Evolutionary conservation across 176 grass and related monocot species (phyloP).

Genomic region (Chrysopogon serrulatus): DNA sequence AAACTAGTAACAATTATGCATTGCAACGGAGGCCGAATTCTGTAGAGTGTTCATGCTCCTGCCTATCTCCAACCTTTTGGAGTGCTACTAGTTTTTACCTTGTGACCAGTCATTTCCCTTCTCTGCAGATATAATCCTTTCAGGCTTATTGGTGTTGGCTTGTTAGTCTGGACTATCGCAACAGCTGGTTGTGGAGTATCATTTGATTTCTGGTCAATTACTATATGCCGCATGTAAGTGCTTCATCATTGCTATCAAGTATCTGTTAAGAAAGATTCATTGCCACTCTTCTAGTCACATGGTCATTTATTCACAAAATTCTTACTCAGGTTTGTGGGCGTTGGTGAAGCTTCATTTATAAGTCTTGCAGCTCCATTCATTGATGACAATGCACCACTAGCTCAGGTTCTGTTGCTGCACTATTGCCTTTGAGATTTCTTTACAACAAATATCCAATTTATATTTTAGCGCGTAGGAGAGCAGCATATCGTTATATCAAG

Average conservation of each 20-base stretch:
- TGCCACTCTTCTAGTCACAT: neutral
- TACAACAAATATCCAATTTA: neutral
- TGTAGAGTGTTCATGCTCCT: too few relatives aligned
- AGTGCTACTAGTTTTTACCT: neutral
- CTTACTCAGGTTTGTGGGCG: constrained; percentile 90
- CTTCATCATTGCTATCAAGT: constrained; percentile 1
- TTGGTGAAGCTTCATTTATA: constrained; percentile 99
- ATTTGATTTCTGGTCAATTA: constrained; percentile 98
- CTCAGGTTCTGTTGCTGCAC: constrained; percentile 58
- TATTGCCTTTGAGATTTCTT: constrained; percentile 3
- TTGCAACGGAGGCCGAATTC: too few relatives aligned
- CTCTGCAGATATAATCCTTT: constrained; percentile 91
- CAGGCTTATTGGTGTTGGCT: constrained; percentile 91
- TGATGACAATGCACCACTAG: constrained; percentile 87
- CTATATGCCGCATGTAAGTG: constrained; percentile 92
- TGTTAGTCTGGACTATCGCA: constrained; percentile 94
- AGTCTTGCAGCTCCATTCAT: constrained; percentile 98
- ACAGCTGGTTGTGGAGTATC: constrained; percentile 93
- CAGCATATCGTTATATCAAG: too few relatives aligned
- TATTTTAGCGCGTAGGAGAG: neutral
- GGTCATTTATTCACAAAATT: neutral
- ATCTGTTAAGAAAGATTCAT: neutral
- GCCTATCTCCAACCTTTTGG: neutral
- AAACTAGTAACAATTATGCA: too few relatives aligned
- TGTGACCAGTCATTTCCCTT: neutral